Base-by-base conservation (phyloP, 192 early-diverging fungal genomes). In the Diversispora eburnea region DNA sequence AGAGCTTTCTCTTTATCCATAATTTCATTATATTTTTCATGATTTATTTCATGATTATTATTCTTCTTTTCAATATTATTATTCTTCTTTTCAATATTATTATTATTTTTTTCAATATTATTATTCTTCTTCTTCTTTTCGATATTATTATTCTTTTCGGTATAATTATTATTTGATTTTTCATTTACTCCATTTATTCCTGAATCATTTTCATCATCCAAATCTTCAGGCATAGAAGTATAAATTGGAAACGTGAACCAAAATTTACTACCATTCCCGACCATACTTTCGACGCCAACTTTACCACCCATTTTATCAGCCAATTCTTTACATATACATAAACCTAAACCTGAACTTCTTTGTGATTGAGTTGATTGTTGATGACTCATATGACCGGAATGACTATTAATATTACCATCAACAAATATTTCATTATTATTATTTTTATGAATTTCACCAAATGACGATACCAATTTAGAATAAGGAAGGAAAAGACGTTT, bases 301-400 rank as follows among this genome's bases (percentile, higher is more conserved):
- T 75, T 76, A 33, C 84, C 84, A 17, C 75, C 47, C 78, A 83
- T 82, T 25, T 81, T 76, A 22, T 68, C 9, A 10, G 82, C 82
- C 54, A 85, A 58, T 51, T 85, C 76, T 4, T 79, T 74, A 60
- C 82, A 83, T 12, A 85, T 85, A n/a, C 79, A 79, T 1, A 85
- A 74, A 3, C 84, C 84, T 8, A 85, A 39, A 39, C 84, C 84
- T 6, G 82, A 83, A 39, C 84, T 79, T 19, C 82, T 81, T 42
- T 83, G 60, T 62, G 60, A 59, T 25, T 59, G 57, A 33, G 25
- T 12, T 59, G 57, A 22, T 59, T 19, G 3, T 59, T 59, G 57
- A 25, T 59, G 57, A 59, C 17, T 12, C 25, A 12, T n/a, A 33
- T 33, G 25, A 33, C 25, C 25, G 25, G 25, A 33, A 33, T 33